A percentile compares a stretch with the other conserved stretches of the same genome.
phyloP scores from a whole-genome alignment of 2,329 filamentous ascomycete genomes.

The Gliomastix tumulicola region DNA sequence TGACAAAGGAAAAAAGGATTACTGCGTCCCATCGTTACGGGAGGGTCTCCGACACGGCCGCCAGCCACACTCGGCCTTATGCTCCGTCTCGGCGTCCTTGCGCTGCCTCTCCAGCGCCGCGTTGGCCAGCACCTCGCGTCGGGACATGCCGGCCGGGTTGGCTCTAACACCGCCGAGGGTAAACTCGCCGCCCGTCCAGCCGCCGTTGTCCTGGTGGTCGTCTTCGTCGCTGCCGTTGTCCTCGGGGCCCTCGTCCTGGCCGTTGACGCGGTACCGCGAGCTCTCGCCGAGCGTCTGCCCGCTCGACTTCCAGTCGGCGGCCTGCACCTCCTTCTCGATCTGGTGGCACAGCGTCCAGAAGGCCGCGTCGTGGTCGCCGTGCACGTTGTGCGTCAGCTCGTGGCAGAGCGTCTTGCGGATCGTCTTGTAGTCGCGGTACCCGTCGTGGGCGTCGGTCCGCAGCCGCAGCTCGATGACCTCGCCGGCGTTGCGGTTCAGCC shows the following conservation, averaged over 20 bases:
- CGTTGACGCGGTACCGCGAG: conserved; percentile 49
- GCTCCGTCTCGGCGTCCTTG: conserved; percentile 22
- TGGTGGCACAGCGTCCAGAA: conserved; percentile 87
- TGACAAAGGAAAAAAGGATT: too few species aligned
- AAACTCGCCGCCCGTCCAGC: conserved; percentile 75
- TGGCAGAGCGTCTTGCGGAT: conserved; percentile 92
- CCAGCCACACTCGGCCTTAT: conserved; percentile 21
- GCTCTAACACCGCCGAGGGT: conserved; percentile 55
- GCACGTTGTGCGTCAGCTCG: conserved; percentile 89
- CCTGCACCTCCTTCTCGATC: conserved; percentile 82
- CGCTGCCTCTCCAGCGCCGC: conserved; percentile 26
- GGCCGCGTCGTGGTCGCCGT: conserved; percentile 71
- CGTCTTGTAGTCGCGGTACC: conserved; percentile 86
- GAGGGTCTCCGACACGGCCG: conserved; percentile 15
- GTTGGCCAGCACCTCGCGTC: conserved; percentile 67
- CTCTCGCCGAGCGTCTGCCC: conserved; percentile 61
- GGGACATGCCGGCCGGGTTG: conserved; percentile 43
- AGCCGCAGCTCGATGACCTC: conserved; percentile 87
- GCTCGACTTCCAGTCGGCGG: conserved; percentile 68
- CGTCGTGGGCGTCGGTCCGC: conserved; percentile 89
- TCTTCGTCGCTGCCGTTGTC: conserved; percentile 56
- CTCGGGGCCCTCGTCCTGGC: conserved; percentile 52
- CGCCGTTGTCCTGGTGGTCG: conserved; percentile 62
- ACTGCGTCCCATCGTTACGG: conserved; percentile 14
- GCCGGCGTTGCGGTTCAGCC: conserved; percentile 79